Conservation (phyloP, 257 asterid species). For the Solanum gandarillasii region DNA sequence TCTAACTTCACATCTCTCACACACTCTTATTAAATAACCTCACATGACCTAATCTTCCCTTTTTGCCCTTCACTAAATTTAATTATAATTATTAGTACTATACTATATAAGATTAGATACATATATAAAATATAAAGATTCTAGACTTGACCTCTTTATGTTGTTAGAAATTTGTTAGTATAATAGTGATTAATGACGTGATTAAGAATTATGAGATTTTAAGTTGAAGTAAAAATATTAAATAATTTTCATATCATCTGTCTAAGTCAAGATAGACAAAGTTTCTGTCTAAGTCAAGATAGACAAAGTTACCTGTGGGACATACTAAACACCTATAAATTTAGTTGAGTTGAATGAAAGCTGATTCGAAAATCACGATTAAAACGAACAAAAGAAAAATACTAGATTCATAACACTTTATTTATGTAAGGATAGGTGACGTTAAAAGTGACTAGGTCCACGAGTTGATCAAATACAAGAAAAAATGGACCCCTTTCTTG, state of each 20-base stretch:
- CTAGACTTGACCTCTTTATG: neutral
- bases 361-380: fast-evolving
- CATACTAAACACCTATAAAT: neutral
- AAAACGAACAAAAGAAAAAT: neutral
- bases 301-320: neutral
- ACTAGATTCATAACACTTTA: neutral
- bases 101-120: neutral
- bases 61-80: neutral
- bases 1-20: neutral
- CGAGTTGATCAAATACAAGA: neutral
- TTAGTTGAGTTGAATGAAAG: neutral
- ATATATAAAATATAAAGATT: neutral
- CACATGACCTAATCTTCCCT: neutral
- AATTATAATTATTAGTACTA: neutral
- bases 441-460: neutral
- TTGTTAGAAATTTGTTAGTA: neutral
- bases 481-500: neutral
- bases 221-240: neutral
- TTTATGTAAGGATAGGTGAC: neutral
- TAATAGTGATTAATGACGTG: neutral
- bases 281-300: neutral
- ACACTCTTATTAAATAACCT: neutral
- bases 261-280: neutral
- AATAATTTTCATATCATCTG: too few relatives aligned
- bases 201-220: neutral